These are phyloP conservation scores for Aulographum hederae DNA, from an alignment of 2,329 filamentous ascomycete species.

Conservation along the genomic window DNA sequence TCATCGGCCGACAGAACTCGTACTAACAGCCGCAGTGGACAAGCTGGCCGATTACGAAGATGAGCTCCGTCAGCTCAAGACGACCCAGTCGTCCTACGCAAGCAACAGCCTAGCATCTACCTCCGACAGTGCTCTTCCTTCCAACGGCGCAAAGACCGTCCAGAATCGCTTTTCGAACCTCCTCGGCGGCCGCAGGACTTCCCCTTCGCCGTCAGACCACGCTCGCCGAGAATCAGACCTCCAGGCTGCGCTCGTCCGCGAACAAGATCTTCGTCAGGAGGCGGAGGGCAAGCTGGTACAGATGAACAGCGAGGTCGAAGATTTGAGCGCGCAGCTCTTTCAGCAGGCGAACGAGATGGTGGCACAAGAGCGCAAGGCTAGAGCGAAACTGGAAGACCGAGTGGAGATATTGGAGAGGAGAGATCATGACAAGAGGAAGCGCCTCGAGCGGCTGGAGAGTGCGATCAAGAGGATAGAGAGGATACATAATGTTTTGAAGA, in stretches of 20 bases:
- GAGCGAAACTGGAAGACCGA: conserved; percentile 53
- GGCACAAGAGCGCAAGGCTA: conserved; percentile 51
- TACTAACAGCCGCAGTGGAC: conserved; percentile 20
- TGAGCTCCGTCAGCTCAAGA: conserved; percentile 45
- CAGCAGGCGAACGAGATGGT: conserved; percentile 83
- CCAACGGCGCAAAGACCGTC: conserved; percentile 6
- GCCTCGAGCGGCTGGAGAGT: conserved; percentile 53
- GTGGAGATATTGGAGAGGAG: conserved; percentile 50
- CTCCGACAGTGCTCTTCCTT: neutral
- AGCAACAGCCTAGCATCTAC: neutral
- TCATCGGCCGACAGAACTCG: conserved; percentile 1
- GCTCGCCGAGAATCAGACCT: conserved; percentile 27
- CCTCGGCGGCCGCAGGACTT: conserved; percentile 19
- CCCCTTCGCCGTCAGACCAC: conserved; percentile 12
- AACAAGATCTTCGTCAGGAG: conserved; percentile 46
- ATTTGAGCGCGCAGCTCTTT: conserved; percentile 57
- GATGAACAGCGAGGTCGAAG: conserved; percentile 58
- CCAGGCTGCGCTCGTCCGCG: conserved; percentile 44
- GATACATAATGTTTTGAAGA: conserved; percentile 42
- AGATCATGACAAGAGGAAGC: conserved; percentile 48
- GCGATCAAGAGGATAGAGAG: conserved; percentile 55
- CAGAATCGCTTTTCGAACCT: conserved; percentile 24
- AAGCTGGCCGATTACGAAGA: conserved; percentile 64
- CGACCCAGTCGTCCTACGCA: conserved; percentile 10
- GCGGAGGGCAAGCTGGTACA: conserved; percentile 51